Base-by-base conservation (phyloP, 139 green algal genomes). In the Chlamydomonas sphaeroides region DNA sequence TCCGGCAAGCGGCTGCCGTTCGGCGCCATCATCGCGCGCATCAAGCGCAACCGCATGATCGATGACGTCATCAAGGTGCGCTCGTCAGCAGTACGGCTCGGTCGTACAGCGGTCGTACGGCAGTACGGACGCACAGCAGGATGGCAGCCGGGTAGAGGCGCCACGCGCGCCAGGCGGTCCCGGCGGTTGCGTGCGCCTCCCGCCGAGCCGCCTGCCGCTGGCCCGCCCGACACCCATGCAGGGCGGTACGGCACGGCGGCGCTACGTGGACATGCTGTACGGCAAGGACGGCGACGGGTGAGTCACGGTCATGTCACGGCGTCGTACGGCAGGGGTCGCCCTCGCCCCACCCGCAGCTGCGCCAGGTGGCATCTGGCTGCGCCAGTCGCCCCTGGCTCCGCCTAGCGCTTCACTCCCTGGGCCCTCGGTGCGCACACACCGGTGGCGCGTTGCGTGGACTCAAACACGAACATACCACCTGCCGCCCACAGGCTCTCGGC, bases 181-280 rank as follows among this genome's bases (percentile, higher is more conserved):
- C n/a, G n/a, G n/a, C n/a, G n/a, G n/a, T n/a, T n/a, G n/a, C n/a
- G n/a, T n/a, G n/a, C n/a, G n/a, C n/a, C n/a, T n/a, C n/a, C n/a
- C n/a, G n/a, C n/a, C n/a, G n/a, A n/a, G n/a, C n/a, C n/a, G n/a
- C n/a, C 45, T 14, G 10, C 45, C 45, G 10, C 45, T 14, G 8
- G 45, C 10, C 45, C 8, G 45, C 45, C 14, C 45, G 14, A 14
- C 45, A 51, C 10, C 14, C 10, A 51, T 8, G 45, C 75, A 82
- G 75, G 75, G 75, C 33, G 75, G 75, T 42, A 21, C 33, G 33
- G 42, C 75, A 8, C 75, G 75, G 36, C 69, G 48, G 38, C 62
- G 62, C n/a, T 82, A 82, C 41, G 42, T 82, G 4, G 75, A 82
- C 42, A 72, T 82, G 75, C 32, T 82, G 42, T 82, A 82, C 75